These are phyloP conservation scores for Alternaria consortialis DNA, from an alignment of 2,329 filamentous ascomycete genomes.

Conservation along the genomic window DNA sequence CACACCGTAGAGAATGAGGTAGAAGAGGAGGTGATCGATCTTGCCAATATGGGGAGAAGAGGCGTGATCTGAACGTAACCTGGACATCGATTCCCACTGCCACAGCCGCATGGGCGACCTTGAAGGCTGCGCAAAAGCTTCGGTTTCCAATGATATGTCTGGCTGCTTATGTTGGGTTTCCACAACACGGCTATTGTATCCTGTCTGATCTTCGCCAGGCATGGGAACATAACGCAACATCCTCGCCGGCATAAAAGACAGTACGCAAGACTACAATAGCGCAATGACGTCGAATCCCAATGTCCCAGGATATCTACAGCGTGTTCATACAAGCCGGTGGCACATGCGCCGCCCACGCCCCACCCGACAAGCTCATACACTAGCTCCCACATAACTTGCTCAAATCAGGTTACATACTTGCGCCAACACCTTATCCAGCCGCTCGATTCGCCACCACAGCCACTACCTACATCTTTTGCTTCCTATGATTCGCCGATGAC, in stretches of 20 bases:
- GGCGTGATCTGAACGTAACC: slow-evolving; percentile 34
- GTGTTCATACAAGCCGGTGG: background rate
- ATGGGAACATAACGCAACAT: background rate
- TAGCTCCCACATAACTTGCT: slow-evolving; percentile 38
- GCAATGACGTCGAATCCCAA: background rate
- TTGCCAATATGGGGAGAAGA: slow-evolving; percentile 46
- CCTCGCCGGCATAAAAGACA: background rate
- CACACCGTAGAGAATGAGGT: slow-evolving; percentile 37
- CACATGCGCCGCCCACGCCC: slow-evolving; percentile 10
- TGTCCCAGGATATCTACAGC: background rate
- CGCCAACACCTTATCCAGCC: slow-evolving; percentile 14
- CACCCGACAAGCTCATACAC: slow-evolving; percentile 13
- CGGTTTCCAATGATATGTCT: background rate
- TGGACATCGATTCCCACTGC: background rate
- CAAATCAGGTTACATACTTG: slow-evolving; percentile 26
- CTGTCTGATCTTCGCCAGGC: background rate
- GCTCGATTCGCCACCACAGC: slow-evolving; percentile 20
- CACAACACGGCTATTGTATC: background rate
- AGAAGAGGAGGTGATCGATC: slow-evolving; percentile 50
- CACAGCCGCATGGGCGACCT: background rate
- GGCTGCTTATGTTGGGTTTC: background rate
- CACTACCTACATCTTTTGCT: slow-evolving; percentile 3
- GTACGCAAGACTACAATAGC: background rate
- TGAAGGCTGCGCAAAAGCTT: slow-evolving; percentile 4
- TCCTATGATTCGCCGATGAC: slow-evolving; percentile 17